phyloP scores from a whole-genome alignment of 2,329 filamentous ascomycete genomes.

The Xylariales sp. region DNA sequence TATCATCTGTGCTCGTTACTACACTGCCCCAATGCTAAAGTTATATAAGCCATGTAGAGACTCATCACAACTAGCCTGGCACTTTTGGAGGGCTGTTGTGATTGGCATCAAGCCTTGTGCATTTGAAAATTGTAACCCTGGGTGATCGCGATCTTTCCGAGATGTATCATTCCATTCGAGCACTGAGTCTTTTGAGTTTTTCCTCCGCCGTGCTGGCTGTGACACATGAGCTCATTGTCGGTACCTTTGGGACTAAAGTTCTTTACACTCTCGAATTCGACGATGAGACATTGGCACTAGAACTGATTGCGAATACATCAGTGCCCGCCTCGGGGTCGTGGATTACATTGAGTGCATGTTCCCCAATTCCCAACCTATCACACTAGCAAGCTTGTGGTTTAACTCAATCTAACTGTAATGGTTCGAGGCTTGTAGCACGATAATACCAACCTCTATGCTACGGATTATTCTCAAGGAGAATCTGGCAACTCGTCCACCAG shows the following conservation, averaged over 20 bases:
- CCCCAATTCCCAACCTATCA: too few species aligned
- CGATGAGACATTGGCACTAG: slow-evolving; percentile 5
- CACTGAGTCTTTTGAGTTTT: slow-evolving; percentile 2
- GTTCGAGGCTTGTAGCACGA: slow-evolving; percentile 1
- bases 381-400: too few species aligned
- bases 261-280: slow-evolving; percentile 8
- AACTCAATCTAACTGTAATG: not conserved
- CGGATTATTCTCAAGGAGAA: slow-evolving; percentile 1
- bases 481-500: too few species aligned
- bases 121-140: too few species aligned
- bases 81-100: too few species aligned
- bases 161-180: too few species aligned
- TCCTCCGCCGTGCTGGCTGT: not conserved
- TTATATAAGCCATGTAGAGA: too few species aligned
- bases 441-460: slow-evolving; percentile 6
- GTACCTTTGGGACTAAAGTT: slow-evolving; percentile 6
- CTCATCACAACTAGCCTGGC: too few species aligned
- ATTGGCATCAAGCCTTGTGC: too few species aligned
- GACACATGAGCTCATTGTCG: slow-evolving; percentile 6
- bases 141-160: too few species aligned
- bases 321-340: slow-evolving; percentile 6
- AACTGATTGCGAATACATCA: slow-evolving; percentile 5
- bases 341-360: slow-evolving; percentile 6
- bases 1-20: too few species aligned
- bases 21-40: too few species aligned